Conservation (phyloP, 148 eudicot genomes). For the Cornus florida region DNA sequence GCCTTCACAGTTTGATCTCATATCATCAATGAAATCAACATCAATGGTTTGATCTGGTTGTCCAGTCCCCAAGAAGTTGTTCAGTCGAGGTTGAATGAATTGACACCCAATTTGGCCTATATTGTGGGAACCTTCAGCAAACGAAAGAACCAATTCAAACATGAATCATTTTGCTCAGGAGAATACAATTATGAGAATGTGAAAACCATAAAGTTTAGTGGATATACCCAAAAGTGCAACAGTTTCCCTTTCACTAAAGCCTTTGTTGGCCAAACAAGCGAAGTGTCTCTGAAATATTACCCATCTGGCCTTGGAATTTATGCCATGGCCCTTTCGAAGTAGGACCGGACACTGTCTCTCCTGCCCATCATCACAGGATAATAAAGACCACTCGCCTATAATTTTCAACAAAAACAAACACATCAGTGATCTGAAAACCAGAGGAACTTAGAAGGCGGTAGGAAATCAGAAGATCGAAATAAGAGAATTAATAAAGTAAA, state of each 20-base stretch:
- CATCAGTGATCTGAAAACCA: background rate
- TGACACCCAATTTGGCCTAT: conserved; percentile 52
- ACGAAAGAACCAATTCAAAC: background rate
- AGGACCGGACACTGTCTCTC: conserved; percentile 29
- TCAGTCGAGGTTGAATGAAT: conserved; percentile 32
- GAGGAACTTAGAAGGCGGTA: too few relatives aligned
- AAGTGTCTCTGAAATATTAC: conserved; percentile 22
- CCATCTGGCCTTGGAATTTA: conserved; percentile 35
- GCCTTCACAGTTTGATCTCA: conserved; percentile 22
- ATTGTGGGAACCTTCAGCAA: conserved; percentile 43
- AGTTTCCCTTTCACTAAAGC: conserved; percentile 35
- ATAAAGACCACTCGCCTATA: conserved; percentile 32
- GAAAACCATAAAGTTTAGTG: background rate
- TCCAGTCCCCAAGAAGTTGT: conserved; percentile 32
- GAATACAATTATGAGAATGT: background rate
- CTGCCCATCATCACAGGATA: conserved; percentile 37
- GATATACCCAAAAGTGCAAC: conserved; percentile 39
- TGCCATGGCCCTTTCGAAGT: conserved; percentile 21
- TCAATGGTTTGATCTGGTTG: conserved; percentile 39
- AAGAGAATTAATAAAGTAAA: too few relatives aligned
- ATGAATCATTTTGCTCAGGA: background rate
- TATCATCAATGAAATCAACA: conserved; percentile 28
- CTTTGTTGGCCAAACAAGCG: conserved; percentile 28
- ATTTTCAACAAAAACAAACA: background rate
- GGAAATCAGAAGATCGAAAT: too few relatives aligned